phyloP scores from a whole-genome alignment of 2,329 filamentous ascomycete genomes.

The Fonsecaea nubica region DNA sequence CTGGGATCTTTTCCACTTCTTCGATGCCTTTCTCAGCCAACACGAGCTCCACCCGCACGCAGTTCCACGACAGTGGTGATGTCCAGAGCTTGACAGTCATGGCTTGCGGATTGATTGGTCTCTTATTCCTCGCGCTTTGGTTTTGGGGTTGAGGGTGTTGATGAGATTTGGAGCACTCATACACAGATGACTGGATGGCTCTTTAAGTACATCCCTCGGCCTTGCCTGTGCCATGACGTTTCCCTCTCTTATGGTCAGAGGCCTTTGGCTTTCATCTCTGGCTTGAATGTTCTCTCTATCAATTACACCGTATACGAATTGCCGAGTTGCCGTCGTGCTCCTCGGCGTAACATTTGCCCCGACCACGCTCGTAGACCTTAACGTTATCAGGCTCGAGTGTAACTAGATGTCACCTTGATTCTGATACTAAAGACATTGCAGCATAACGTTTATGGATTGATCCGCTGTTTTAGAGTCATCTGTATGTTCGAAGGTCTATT shows the following conservation, averaged over 20 bases:
- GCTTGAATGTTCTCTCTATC: background rate
- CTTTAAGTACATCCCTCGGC: background rate
- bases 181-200: background rate
- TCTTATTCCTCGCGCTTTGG: background rate
- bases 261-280: background rate
- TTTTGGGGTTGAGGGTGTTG: background rate
- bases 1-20: conserved; percentile 3
- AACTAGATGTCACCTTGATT: background rate
- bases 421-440: background rate
- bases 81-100: conserved; percentile 21
- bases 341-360: background rate
- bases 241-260: background rate
- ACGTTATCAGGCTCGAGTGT: conserved; percentile 5
- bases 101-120: background rate
- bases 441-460: background rate
- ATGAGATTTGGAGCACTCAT: background rate
- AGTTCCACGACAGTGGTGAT: conserved; percentile 19
- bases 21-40: conserved; percentile 20
- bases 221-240: background rate
- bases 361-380: background rate
- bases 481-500: background rate
- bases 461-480: background rate
- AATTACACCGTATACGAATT: background rate
- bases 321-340: background rate
- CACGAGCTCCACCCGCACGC: conserved; percentile 16